These are phyloP conservation scores for Alternaria conjuncta DNA, from an alignment of 2,329 filamentous ascomycete species.

Conservation along the genomic window DNA sequence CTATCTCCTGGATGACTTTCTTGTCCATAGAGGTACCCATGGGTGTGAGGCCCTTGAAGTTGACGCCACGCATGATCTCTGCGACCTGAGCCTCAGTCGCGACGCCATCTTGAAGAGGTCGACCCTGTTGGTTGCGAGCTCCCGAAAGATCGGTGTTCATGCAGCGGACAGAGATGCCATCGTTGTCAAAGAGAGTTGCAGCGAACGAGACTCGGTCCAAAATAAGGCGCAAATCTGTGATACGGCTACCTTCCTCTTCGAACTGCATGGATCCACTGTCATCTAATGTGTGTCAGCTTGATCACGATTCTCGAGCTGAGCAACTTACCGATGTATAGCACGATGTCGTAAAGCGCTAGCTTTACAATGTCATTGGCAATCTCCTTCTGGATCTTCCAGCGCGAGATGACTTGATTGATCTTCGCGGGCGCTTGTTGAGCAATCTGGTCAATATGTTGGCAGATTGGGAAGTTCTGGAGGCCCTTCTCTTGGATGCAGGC, in stretches of 20 bases:
- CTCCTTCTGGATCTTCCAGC: constrained; percentile 65
- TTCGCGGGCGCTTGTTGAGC: constrained; percentile 57
- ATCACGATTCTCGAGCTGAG: neutral
- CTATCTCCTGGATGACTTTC: constrained; percentile 68
- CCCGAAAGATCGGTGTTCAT: constrained; percentile 65
- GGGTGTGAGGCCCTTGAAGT: constrained; percentile 71
- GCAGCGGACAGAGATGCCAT: constrained; percentile 72
- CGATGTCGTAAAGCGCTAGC: constrained; percentile 66
- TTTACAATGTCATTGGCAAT: constrained; percentile 69
- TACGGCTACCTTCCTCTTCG: constrained; percentile 70
- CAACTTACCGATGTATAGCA: constrained; percentile 62
- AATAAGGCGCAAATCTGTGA: constrained; percentile 70
- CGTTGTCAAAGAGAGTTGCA: constrained; percentile 71
- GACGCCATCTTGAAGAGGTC: constrained; percentile 61
- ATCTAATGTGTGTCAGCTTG: constrained; percentile 50
- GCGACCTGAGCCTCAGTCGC: constrained; percentile 64
- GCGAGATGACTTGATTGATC: constrained; percentile 62
- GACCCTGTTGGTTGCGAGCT: constrained; percentile 34
- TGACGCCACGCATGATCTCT: constrained; percentile 62
- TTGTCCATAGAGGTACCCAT: constrained; percentile 68
- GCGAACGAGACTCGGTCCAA: constrained; percentile 68
- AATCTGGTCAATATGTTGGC: constrained; percentile 58
- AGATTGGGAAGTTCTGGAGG: constrained; percentile 63
- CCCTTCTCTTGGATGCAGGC: constrained; percentile 66
- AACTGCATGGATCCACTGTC: constrained; percentile 75